Conservation (phyloP, 345 rosid species). For the Hibiscus mutabilis region DNA sequence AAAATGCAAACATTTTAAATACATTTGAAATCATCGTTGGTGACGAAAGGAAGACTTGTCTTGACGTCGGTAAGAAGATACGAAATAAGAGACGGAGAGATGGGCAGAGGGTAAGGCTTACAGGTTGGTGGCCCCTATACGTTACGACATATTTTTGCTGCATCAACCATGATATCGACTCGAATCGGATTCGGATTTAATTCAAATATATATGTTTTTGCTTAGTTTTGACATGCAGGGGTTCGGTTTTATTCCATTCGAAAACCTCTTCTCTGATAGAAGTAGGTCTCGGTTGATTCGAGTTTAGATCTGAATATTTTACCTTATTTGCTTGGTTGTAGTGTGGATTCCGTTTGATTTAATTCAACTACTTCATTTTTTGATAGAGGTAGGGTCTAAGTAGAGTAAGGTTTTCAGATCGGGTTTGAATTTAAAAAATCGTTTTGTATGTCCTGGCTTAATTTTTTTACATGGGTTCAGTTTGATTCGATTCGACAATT, state of each 20-base stretch:
- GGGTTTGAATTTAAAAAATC: not conserved
- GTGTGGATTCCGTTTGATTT: not conserved
- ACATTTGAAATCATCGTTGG: not conserved
- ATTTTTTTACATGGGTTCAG: not conserved
- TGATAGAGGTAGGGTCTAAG: not conserved
- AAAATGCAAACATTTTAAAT: not conserved
- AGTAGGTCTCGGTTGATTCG: not conserved
- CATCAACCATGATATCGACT: not conserved
- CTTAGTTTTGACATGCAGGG: not conserved
- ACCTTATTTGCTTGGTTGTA: not conserved
- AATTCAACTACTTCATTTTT: not conserved
- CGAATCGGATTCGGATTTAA: not conserved
- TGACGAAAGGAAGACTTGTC: constrained; percentile 15
- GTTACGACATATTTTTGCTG: constrained; percentile 11
- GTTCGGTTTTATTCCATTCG: not conserved
- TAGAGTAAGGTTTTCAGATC: not conserved
- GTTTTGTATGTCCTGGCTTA: not conserved
- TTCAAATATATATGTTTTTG: not conserved
- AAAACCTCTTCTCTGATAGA: not conserved
- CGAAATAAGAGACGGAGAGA: constrained; percentile 14
- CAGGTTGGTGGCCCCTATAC: constrained; percentile 11
- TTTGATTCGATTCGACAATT: not conserved
- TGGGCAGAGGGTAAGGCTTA: constrained; percentile 1
- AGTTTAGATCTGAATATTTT: not conserved
- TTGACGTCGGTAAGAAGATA: constrained; percentile 13